Base-by-base conservation (phyloP, 2,329 filamentous ascomycete species). In the Diplodia mutila region DNA sequence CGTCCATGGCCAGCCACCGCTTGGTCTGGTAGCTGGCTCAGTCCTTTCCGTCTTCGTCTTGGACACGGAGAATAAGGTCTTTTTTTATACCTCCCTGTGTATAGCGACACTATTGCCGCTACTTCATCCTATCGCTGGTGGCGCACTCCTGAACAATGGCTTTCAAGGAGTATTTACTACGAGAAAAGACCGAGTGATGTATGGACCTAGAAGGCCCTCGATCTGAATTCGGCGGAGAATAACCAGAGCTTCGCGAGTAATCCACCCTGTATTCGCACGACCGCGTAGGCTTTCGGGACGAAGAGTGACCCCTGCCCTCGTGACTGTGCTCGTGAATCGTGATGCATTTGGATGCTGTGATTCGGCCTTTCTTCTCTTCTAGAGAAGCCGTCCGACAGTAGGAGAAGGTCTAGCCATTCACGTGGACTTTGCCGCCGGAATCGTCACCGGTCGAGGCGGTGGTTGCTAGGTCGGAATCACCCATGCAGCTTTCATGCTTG, bases 281-380 rank as follows among this genome's bases (percentile, higher is more conserved):
- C 59, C 27, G 29, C 48, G 48, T 48, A 61, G 57, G 48, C 21
- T 61, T 61, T 32, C 25, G 25, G 37, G 4, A n/a, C 25, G n/a
- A 16, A 32, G 9, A 34, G 52, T 12, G 18, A 49, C 29, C 25
- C 16, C 27, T 11, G 46, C n/a, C 29, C 42, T 51, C 59, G 59
- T 63, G 59, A 63, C 29, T 37, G n/a, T 5, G 11, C 12, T 21
- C 27, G 42, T 34, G 42, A 63, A 34, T 63, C 59, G 59, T 39
- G 46, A 63, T 51, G 32, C 42, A 34, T 42, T 27, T 51, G 14
- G 18, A 18, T 18, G 42, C 32, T 32, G 42, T 51, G 59, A 63
- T 63, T 63, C 59, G 59, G 59, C 46, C 59, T 37, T 52, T 63
- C 59, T 52, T 49, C 34, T 32, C 3, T 14, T 14, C 51, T 27